phyloP scores from a whole-genome alignment of 2,329 filamentous ascomycete genomes.

The Fusarium torreyae region DNA sequence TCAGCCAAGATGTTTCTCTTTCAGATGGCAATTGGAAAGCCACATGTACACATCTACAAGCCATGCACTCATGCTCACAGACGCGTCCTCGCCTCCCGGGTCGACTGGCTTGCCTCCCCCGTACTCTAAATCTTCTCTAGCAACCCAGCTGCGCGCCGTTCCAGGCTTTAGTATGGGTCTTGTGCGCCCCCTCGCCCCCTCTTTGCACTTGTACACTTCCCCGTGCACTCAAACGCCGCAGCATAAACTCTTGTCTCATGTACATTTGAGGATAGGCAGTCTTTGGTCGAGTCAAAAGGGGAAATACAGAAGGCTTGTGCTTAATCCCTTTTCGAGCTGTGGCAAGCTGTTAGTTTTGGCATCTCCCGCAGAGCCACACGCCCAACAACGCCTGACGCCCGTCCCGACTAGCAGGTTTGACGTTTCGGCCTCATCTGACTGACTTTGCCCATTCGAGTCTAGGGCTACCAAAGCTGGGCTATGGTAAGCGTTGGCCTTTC shows the following conservation, averaged over 20 bases:
- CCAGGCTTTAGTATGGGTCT: constrained; percentile 21
- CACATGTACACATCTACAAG: constrained; percentile 11
- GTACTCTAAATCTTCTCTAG: neutral
- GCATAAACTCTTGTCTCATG: constrained; percentile 4
- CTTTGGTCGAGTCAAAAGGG: constrained; percentile 9
- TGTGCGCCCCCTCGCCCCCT: neutral
- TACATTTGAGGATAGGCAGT: too few species aligned
- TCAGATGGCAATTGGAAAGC: constrained; percentile 7
- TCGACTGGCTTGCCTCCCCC: neutral
- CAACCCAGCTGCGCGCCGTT: constrained; percentile 20
- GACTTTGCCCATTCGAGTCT: neutral
- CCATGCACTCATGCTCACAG: constrained; percentile 17
- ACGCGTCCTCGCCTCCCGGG: constrained; percentile 12
- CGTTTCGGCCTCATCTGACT: constrained; percentile 23
- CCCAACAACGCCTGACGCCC: constrained; percentile 9
- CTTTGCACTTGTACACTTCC: constrained; percentile 25
- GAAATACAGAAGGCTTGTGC: neutral
- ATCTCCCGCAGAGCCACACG: constrained; percentile 2
- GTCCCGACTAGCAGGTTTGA: constrained; percentile 31
- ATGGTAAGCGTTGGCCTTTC: neutral
- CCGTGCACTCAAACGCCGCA: constrained; percentile 36
- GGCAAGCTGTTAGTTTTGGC: neutral
- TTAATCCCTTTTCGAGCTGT: constrained; percentile 12
- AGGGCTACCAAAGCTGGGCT: constrained; percentile 1
- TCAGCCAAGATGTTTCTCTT: neutral